Percentiles rank a stretch among this genome's conserved stretches.
These are phyloP conservation scores for Cercospora citrullina DNA, from an alignment of 2,329 filamentous ascomycete species.

Conservation along the genomic window DNA sequence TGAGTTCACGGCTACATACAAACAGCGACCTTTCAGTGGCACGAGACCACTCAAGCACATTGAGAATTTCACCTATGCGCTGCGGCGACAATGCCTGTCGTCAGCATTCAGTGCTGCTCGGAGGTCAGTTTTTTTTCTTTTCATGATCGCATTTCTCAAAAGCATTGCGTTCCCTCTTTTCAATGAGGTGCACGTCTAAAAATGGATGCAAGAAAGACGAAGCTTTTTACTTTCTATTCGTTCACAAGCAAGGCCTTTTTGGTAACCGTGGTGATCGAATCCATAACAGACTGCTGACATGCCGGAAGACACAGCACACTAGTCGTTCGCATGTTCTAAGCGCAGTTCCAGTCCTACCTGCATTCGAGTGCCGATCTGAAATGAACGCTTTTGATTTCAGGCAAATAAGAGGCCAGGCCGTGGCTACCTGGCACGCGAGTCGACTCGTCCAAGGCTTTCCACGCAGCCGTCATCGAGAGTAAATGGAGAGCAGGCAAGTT, in stretches of 20 bases:
- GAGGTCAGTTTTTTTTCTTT: background rate
- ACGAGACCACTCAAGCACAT: background rate
- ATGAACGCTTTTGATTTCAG: too few relatives aligned
- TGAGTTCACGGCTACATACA: background rate
- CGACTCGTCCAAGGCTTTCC: too few relatives aligned
- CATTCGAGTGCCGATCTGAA: too few relatives aligned
- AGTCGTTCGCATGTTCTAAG: too few relatives aligned
- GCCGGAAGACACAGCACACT: background rate
- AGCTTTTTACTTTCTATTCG: constrained; percentile 19
- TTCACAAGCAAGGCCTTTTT: constrained; percentile 6
- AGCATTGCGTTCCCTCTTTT: constrained; percentile 14
- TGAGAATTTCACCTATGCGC: background rate
- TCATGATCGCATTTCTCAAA: background rate
- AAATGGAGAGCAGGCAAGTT: background rate
- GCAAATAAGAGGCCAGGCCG: too few relatives aligned
- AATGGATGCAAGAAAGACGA: constrained; percentile 13
- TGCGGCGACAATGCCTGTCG: background rate
- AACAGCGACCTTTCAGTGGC: background rate
- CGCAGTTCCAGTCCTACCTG: too few relatives aligned
- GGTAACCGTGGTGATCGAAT: constrained; percentile 13
- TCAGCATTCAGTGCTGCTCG: background rate
- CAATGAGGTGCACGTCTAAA: constrained; percentile 13
- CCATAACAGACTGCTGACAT: constrained; percentile 18
- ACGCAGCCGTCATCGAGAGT: too few relatives aligned
- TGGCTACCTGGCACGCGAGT: too few relatives aligned